Conservation (phyloP, 2,329 filamentous ascomycete species). For the Ascosphaera acerosa region DNA sequence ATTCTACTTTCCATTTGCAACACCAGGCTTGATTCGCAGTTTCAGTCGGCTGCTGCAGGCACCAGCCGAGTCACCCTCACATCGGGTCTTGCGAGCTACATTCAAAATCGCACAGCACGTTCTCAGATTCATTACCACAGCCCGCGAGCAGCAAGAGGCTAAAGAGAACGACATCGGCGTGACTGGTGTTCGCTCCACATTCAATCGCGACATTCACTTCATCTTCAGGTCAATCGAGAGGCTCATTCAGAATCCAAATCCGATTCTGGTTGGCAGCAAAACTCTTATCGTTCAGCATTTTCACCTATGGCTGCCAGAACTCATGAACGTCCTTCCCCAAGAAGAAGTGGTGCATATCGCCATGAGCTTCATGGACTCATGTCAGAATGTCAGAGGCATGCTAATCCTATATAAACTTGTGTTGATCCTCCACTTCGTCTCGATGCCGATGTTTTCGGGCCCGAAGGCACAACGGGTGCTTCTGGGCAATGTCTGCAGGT, state of each 20-base stretch:
- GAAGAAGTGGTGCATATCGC: slow-evolving; percentile 80
- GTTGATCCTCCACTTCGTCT: slow-evolving; percentile 75
- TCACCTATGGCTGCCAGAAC: slow-evolving; percentile 88
- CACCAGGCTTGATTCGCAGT: slow-evolving; percentile 63
- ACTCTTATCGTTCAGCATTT: slow-evolving; percentile 90
- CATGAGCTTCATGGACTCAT: slow-evolving; percentile 84
- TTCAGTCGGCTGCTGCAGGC: slow-evolving; percentile 64
- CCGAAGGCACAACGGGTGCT: slow-evolving; percentile 49
- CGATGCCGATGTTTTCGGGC: slow-evolving; percentile 55
- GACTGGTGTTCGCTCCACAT: slow-evolving; percentile 42
- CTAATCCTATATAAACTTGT: slow-evolving; percentile 78
- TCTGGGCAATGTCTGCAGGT: slow-evolving; percentile 58
- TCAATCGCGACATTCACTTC: slow-evolving; percentile 57
- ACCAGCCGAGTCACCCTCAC: slow-evolving; percentile 57
- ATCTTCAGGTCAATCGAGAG: slow-evolving; percentile 78
- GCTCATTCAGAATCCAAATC: slow-evolving; percentile 69
- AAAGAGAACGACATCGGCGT: slow-evolving; percentile 77
- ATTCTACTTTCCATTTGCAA: slow-evolving; percentile 86
- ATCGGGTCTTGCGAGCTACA: slow-evolving; percentile 63
- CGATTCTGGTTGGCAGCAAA: slow-evolving; percentile 76
- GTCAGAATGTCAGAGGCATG: slow-evolving; percentile 66
- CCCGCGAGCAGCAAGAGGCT: slow-evolving; percentile 58
- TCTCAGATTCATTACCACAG: slow-evolving; percentile 82
- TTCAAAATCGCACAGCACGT: slow-evolving; percentile 90
- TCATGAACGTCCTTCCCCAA: slow-evolving; percentile 46